phyloP scores from a whole-genome alignment of 768 basidiomycete genomes.

The Suillus alpinus region DNA sequence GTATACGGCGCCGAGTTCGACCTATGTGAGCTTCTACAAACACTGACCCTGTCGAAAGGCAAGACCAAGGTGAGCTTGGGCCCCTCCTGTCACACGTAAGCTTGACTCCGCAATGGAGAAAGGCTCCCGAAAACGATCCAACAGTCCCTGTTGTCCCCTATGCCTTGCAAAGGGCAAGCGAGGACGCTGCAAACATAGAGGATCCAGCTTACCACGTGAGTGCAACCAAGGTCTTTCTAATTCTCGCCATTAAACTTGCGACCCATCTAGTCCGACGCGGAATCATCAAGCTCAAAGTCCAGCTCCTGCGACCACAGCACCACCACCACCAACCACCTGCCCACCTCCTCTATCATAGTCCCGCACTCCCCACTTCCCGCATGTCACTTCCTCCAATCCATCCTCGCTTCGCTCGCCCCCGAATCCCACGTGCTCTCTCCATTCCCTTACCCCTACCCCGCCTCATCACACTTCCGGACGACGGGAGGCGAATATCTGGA shows the following conservation, averaged over 20 bases:
- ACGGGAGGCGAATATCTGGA: slow-evolving; percentile 78
- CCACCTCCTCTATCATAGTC: slow-evolving; percentile 16
- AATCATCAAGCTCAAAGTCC: slow-evolving; percentile 43
- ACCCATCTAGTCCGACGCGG: slow-evolving; percentile 42
- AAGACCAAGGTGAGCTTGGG: slow-evolving; percentile 29
- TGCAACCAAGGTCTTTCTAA: neutral
- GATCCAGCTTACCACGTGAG: slow-evolving; percentile 43
- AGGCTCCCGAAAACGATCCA: slow-evolving; percentile 24
- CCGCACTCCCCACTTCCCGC: slow-evolving; percentile 35
- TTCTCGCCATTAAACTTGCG: neutral
- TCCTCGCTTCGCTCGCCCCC: slow-evolving; percentile 54
- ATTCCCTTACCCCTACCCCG: slow-evolving; percentile 30
- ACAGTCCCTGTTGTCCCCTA: slow-evolving; percentile 19
- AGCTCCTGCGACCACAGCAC: slow-evolving; percentile 28
- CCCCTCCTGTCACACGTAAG: neutral
- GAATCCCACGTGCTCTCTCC: slow-evolving; percentile 34
- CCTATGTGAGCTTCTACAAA: slow-evolving; percentile 51
- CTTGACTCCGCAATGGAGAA: slow-evolving; percentile 25
- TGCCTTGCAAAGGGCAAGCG: slow-evolving; percentile 35
- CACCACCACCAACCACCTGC: slow-evolving; percentile 11
- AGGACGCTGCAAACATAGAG: slow-evolving; percentile 43
- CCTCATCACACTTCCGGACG: slow-evolving; percentile 38
- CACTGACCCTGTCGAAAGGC: slow-evolving; percentile 44
- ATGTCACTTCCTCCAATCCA: slow-evolving; percentile 61
- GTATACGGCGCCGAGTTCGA: slow-evolving; percentile 37